Percentiles rank a stretch among this genome's conserved stretches.
Evolutionary conservation across 495 filamentous ascomycete species (phyloP).

Genomic region (Talaromyces adpressus): DNA sequence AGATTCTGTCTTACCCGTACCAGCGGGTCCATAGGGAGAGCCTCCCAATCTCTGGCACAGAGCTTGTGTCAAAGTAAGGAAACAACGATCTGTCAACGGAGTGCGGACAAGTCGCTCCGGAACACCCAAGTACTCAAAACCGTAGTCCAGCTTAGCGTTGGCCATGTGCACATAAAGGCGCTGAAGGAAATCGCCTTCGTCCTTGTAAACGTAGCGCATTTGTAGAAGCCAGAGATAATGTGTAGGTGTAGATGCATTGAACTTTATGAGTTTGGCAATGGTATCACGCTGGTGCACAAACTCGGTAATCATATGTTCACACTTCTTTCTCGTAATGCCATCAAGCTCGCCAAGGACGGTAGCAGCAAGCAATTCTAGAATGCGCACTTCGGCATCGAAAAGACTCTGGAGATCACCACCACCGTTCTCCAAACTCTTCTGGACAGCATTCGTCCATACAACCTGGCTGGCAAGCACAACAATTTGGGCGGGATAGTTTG

Average conservation of each 20-base stretch:
- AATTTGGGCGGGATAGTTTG: conserved; percentile 82
- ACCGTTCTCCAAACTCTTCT: conserved; percentile 62
- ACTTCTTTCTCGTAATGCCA: conserved; percentile 83
- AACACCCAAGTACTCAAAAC: conserved; percentile 96
- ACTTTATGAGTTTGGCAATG: conserved; percentile 72
- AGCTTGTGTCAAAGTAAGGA: conserved; percentile 93
- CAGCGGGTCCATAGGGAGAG: conserved; percentile 94
- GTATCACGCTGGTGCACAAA: conserved; percentile 95
- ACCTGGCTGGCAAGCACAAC: conserved; percentile 93
- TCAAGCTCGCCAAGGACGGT: conserved; percentile 91
- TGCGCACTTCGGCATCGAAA: conserved; percentile 67
- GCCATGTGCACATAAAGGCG: conserved; percentile 93
- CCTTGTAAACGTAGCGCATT: conserved; percentile 89
- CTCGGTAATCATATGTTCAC: conserved; percentile 97
- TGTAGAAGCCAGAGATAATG: conserved; percentile 94
- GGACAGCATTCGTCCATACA: conserved; percentile 83
- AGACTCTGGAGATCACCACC: conserved; percentile 59
- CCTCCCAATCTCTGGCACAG: conserved; percentile 91
- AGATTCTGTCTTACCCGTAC: conserved; percentile 99
- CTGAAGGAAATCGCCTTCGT: conserved; percentile 73
- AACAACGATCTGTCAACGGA: conserved; percentile 94
- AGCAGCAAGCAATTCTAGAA: conserved; percentile 75
- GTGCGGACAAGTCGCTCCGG: conserved; percentile 93
- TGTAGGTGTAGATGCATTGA: conserved; percentile 65
- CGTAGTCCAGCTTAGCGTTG: conserved; percentile 90